phyloP scores from a whole-genome alignment of 257 asterid species.

The Oldenlandia corymbosa region DNA sequence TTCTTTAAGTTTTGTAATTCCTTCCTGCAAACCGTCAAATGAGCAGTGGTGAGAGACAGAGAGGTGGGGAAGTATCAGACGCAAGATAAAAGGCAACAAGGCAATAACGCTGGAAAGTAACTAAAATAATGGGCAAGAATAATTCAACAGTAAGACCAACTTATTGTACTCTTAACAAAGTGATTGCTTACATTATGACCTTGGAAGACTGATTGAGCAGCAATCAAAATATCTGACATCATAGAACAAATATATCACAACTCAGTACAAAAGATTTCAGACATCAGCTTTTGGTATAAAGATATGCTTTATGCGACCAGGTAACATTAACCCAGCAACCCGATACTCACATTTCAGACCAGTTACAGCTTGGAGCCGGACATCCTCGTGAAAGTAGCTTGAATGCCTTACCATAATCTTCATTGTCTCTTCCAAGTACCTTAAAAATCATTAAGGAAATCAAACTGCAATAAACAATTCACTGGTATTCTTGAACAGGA shows the following conservation, averaged over 20 bases:
- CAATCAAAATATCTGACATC: slow-evolving; percentile 69
- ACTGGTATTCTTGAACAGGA: neutral
- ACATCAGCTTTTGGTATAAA: neutral
- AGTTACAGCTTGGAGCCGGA: slow-evolving; percentile 89
- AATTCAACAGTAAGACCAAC: neutral
- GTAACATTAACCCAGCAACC: neutral
- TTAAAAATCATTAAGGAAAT: slow-evolving; percentile 47
- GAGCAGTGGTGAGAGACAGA: neutral
- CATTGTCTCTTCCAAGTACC: slow-evolving; percentile 89
- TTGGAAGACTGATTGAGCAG: slow-evolving; percentile 61
- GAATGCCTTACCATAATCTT: slow-evolving; percentile 81
- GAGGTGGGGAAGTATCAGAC: neutral
- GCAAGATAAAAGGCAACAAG: neutral
- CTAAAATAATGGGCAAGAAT: neutral
- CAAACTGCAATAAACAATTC: slow-evolving; percentile 8
- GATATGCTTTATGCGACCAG: neutral
- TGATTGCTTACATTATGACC: slow-evolving; percentile 69
- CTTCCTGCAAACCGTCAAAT: slow-evolving; percentile 55
- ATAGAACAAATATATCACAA: slow-evolving; percentile 7
- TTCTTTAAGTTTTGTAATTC: slow-evolving; percentile 63
- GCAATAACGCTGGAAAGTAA: neutral
- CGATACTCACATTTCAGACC: slow-evolving; percentile 74
- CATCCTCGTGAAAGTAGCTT: slow-evolving; percentile 91
- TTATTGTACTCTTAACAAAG: neutral
- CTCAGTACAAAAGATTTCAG: neutral